Percentiles rank a stretch among this genome's conserved stretches.
Evolutionary conservation across 1,139 yeast species (phyloP).

Genomic region (Wickerhamiella infanticola): DNA sequence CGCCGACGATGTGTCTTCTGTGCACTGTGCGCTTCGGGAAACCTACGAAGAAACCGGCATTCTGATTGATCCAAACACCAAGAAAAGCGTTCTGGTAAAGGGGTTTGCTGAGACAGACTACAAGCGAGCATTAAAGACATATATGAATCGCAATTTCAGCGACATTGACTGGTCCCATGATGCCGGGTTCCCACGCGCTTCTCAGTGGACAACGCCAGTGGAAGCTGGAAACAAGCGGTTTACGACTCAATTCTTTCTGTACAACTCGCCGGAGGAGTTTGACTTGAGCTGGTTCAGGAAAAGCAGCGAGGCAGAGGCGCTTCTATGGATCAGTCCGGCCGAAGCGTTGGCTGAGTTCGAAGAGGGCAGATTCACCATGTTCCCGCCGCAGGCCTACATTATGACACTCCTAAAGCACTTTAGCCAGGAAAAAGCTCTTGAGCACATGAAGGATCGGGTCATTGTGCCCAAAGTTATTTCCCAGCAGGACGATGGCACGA

Average conservation of each 20-base stretch:
- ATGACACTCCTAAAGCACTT: slow-evolving; percentile 13
- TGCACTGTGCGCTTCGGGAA: slow-evolving; percentile 22
- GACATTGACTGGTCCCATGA: slow-evolving; percentile 1
- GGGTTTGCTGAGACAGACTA: slow-evolving; percentile 4
- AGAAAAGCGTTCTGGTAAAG: slow-evolving; percentile 9
- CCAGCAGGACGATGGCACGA: slow-evolving; percentile 14
- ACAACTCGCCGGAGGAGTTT: slow-evolving; percentile 12
- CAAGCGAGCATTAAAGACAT: neutral
- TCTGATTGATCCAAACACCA: slow-evolving; percentile 14
- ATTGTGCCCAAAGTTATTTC: slow-evolving; percentile 15
- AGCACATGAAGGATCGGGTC: slow-evolving; percentile 12
- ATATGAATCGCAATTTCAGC: neutral
- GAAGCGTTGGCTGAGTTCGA: slow-evolving; percentile 16
- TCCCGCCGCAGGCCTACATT: slow-evolving; percentile 24
- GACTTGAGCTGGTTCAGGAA: slow-evolving; percentile 6
- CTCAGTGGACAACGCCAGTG: slow-evolving; percentile 22
- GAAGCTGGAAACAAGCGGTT: slow-evolving; percentile 15
- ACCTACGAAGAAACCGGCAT: slow-evolving; percentile 24
- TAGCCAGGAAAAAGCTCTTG: slow-evolving; percentile 16
- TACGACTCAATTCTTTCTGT: slow-evolving; percentile 20
- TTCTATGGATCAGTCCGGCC: slow-evolving; percentile 21
- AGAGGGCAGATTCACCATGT: slow-evolving; percentile 15
- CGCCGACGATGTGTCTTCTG: slow-evolving; percentile 16
- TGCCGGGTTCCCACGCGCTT: slow-evolving; percentile 9
- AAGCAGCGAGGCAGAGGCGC: slow-evolving; percentile 8